Conservation (phyloP, 208 protist genomes). For the Zelonia costaricensis region DNA sequence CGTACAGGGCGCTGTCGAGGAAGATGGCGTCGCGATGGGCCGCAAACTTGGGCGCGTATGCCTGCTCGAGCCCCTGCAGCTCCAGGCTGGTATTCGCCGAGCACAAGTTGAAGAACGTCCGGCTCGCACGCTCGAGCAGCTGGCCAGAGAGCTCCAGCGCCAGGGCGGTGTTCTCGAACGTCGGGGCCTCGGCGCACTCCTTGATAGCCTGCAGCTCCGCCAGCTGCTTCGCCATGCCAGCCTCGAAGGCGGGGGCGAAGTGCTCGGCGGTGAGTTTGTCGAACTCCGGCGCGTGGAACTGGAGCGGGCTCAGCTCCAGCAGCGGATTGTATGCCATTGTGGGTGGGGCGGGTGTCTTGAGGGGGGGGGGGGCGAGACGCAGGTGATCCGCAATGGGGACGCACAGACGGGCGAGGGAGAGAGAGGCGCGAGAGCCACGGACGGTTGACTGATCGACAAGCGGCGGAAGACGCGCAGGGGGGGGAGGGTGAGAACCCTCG, state of each 20-base stretch:
- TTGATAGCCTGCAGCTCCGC: constrained; percentile 48
- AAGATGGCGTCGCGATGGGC: constrained; percentile 45
- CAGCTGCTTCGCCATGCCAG: constrained; percentile 40
- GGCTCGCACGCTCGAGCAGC: constrained; percentile 22
- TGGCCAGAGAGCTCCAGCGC: constrained; percentile 44
- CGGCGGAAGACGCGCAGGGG: too few species aligned
- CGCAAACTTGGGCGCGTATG: constrained; percentile 38
- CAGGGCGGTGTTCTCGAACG: constrained; percentile 56
- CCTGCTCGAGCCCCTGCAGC: constrained; percentile 47
- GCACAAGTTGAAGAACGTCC: constrained; percentile 46
- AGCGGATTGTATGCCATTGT: constrained; percentile 35
- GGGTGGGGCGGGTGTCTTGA: not conserved
- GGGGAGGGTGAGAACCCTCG: too few species aligned
- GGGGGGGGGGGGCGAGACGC: too few species aligned
- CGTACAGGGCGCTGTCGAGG: constrained; percentile 45
- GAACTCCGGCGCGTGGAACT: constrained; percentile 46
- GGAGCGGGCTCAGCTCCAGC: constrained; percentile 38
- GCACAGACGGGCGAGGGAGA: too few species aligned
- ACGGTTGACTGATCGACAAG: too few species aligned
- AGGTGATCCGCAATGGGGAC: too few species aligned
- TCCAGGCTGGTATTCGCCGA: constrained; percentile 42
- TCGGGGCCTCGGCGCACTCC: constrained; percentile 28
- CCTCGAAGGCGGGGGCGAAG: constrained; percentile 52
- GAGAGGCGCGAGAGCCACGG: too few species aligned
- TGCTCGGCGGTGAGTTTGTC: constrained; percentile 43